Evolutionary conservation across 139 green algal species (phyloP), one percentile per base, ranked within the genome.

Genomic region (Tetratostichococcus sp.): DNA sequence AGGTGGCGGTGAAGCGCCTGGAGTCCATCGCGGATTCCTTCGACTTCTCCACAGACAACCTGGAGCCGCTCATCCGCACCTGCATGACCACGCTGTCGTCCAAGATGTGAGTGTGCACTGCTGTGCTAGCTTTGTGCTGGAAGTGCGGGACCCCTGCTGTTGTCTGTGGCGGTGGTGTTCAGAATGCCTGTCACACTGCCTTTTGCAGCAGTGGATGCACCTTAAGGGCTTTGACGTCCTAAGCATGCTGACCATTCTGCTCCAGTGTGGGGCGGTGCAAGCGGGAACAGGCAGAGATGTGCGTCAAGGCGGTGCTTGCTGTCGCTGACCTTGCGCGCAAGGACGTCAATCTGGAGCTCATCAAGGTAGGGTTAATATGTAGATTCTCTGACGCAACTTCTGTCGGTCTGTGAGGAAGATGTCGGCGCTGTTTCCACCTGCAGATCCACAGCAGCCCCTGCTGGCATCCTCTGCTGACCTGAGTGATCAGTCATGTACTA

Each of bases 1-100:
- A 94, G 76, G 89, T 96, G 4, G 93, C 95, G 6, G 92, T 83
- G 22, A 80, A 88, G 32, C 88, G 93, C 67, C 80, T 99, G 30
- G 90, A 96, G 31, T 75, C 79, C 28, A 96, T 97, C 67, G 86
- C 91, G 21, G 71, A 76, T 33, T 88, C 82, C 34, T 98, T 97
- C 79, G 85, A 97, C 19, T 98, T 97, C 80, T 83, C 30, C 75
- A 65, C 43, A 30, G 80, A 97, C 11, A 69, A 98, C 82, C 79
- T 93, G 16, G 95, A 99, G 89, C 91, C 91, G 1, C 89, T 99
- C 16, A 81, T 99, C 11, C 89, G 96, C 83, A 97, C 94, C 14
- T 99, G 96, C 90, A 98, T 97, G 94, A 99, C 96, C 17, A 99
- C 96, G 3, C 88, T 99, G 2, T 97, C 91, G n/a, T 97, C 90